These are phyloP conservation scores for Corylus avellana DNA, from an alignment of 306 rosid genomes.

Conservation along the genomic window DNA sequence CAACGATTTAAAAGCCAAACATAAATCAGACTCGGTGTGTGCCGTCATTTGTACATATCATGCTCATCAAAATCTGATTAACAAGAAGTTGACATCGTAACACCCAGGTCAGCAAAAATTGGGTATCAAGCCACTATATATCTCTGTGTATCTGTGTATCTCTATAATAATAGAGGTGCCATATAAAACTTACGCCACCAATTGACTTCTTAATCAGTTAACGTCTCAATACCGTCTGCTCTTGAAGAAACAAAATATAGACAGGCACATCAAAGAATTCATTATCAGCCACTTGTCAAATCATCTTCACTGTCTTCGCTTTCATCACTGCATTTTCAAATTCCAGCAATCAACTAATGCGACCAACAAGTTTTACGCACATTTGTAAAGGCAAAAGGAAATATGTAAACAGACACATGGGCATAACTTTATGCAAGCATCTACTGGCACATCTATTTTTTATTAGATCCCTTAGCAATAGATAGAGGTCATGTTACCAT, in stretches of 20 bases:
- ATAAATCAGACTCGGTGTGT: background rate
- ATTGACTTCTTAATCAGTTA: background rate
- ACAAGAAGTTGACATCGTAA: background rate
- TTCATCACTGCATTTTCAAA: slow-evolving; percentile 66
- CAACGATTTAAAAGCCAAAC: background rate
- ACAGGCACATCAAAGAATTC: background rate
- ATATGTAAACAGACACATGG: background rate
- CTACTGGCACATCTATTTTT: background rate
- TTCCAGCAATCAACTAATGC: background rate
- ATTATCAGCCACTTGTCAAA: slow-evolving; percentile 45
- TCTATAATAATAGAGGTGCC: slow-evolving; percentile 1
- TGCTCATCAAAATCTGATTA: slow-evolving; percentile 3
- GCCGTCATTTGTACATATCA: background rate
- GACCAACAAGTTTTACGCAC: background rate
- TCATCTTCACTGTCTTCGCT: slow-evolving; percentile 81
- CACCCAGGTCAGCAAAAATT: slow-evolving; percentile 44
- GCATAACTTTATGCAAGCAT: background rate
- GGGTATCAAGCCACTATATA: slow-evolving; percentile 39
- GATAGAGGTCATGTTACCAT: no score
- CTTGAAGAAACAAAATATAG: slow-evolving; percentile 10
- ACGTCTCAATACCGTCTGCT: background rate
- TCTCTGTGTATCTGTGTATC: slow-evolving; percentile 20
- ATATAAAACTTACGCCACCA: slow-evolving; percentile 24
- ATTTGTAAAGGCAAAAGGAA: background rate
- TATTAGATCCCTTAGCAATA: background rate